A percentile compares a stretch with the other conserved stretches of the same genome.
Evolutionary conservation across 1,284 basidiomycete species (phyloP).

Genomic region (Ceratobasidium sp.): DNA sequence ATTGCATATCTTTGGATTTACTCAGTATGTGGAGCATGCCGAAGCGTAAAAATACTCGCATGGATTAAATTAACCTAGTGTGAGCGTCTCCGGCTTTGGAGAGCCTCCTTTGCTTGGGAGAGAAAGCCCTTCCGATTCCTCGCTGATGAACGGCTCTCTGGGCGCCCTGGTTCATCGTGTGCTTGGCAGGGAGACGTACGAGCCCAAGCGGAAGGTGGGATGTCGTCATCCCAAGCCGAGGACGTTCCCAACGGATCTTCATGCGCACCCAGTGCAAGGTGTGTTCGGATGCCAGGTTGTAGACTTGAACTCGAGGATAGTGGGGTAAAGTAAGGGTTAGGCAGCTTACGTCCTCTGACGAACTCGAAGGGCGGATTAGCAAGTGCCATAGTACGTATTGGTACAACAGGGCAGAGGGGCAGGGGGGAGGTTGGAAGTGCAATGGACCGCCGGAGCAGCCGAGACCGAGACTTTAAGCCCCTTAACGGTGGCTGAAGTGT

Average conservation of each 20-base stretch:
- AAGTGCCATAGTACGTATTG: not conserved
- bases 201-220: not conserved
- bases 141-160: not conserved
- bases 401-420: not conserved
- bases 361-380: conserved; percentile 27
- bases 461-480: conserved; percentile 18
- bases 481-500: not conserved
- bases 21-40: conserved; percentile 4
- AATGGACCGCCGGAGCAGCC: not conserved
- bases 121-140: conserved; percentile 25
- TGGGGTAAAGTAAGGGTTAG: conserved; percentile 42
- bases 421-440: conserved; percentile 4
- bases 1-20: conserved; percentile 1
- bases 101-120: conserved; percentile 11
- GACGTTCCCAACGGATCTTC: conserved; percentile 11
- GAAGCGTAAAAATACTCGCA: conserved; percentile 12
- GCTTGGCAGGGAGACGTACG: conserved; percentile 8
- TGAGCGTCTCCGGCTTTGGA: not conserved
- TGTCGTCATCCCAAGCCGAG: conserved; percentile 17
- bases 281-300: not conserved
- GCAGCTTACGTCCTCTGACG: conserved; percentile 28
- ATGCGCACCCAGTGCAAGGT: not conserved
- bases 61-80: not conserved
- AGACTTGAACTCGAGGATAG: conserved; percentile 4
- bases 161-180: not conserved